A percentile compares a stretch with the other conserved stretches of the same genome.
Evolutionary conservation across 805 yeast genomes (phyloP).

Genomic region (Saccharomycodes ludwigii): DNA sequence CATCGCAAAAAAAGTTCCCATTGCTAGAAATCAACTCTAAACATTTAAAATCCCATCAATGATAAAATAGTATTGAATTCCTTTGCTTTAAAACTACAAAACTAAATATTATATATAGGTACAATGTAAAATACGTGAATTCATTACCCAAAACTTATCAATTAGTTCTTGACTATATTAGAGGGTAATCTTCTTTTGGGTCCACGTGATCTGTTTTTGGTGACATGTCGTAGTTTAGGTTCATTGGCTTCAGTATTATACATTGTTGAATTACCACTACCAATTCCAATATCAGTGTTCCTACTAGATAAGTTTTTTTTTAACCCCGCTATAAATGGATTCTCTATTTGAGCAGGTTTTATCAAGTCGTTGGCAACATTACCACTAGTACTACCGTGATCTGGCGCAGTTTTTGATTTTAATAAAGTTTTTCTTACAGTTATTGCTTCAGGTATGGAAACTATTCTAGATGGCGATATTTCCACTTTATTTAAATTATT

Average conservation of each 20-base stretch:
- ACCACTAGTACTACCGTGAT: background rate
- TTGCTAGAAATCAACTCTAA: too few relatives aligned
- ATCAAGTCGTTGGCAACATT: background rate
- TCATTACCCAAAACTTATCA: too few relatives aligned
- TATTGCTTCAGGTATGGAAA: slow-evolving; percentile 1
- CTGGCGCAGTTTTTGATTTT: background rate
- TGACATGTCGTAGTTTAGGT: slow-evolving; percentile 15
- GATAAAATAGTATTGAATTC: too few relatives aligned
- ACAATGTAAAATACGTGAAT: too few relatives aligned
- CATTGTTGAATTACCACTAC: background rate
- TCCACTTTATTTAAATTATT: slow-evolving; percentile 7
- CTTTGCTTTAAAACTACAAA: too few relatives aligned
- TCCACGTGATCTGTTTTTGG: slow-evolving; percentile 25
- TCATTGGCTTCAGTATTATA: background rate
- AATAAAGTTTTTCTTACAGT: background rate
- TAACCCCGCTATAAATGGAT: background rate
- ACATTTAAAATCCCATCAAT: too few relatives aligned
- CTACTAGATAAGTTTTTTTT: background rate
- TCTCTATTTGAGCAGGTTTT: background rate
- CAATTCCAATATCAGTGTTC: background rate
- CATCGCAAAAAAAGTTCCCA: too few relatives aligned
- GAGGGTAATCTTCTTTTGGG: slow-evolving; percentile 28
- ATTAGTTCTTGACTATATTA: too few relatives aligned
- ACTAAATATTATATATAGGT: too few relatives aligned
- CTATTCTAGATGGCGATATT: background rate